Evolutionary conservation across 1,139 yeast species (phyloP).

Genomic region (Taphrina flavorubra): DNA sequence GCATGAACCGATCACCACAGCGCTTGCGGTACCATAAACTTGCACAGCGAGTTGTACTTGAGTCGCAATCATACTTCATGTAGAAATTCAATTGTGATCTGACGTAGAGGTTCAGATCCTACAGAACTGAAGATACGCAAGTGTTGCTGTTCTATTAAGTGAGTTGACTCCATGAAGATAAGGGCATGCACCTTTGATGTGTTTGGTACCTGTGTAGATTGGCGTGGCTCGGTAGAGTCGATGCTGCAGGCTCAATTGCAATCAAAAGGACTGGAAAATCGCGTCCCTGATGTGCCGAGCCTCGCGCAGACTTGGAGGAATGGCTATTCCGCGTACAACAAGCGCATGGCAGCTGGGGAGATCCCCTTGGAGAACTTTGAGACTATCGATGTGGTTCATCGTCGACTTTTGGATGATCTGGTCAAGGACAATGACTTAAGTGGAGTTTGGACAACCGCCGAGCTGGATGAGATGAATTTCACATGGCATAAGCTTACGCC

Average conservation of each 20-base stretch:
- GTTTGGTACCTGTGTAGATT: constrained; percentile 47
- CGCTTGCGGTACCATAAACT: too few relatives aligned
- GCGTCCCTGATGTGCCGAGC: constrained; percentile 26
- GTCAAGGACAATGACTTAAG: constrained; percentile 35
- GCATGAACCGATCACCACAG: too few relatives aligned
- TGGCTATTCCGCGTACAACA: constrained; percentile 43
- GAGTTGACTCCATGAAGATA: constrained; percentile 23
- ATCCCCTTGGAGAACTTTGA: constrained; percentile 27
- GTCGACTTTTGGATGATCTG: constrained; percentile 38
- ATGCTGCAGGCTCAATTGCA: constrained; percentile 22
- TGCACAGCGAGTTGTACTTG: too few relatives aligned
- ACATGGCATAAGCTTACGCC: constrained; percentile 45
- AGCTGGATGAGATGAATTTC: constrained; percentile 43
- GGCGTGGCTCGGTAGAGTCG: constrained; percentile 44
- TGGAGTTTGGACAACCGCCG: constrained; percentile 15
- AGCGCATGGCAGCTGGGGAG: constrained; percentile 13
- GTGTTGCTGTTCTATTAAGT: too few relatives aligned
- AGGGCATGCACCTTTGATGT: constrained; percentile 45
- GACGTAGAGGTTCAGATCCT: too few relatives aligned
- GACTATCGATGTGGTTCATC: constrained; percentile 44
- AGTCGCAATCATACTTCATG: too few relatives aligned
- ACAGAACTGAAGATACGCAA: too few relatives aligned
- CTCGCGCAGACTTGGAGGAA: constrained; percentile 44
- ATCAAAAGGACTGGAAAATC: constrained; percentile 19
- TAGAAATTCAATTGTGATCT: too few relatives aligned